phyloP scores from a whole-genome alignment of 225 moss, liverwort and hornwort genomes.

The Pseudoscleropodium purum region DNA sequence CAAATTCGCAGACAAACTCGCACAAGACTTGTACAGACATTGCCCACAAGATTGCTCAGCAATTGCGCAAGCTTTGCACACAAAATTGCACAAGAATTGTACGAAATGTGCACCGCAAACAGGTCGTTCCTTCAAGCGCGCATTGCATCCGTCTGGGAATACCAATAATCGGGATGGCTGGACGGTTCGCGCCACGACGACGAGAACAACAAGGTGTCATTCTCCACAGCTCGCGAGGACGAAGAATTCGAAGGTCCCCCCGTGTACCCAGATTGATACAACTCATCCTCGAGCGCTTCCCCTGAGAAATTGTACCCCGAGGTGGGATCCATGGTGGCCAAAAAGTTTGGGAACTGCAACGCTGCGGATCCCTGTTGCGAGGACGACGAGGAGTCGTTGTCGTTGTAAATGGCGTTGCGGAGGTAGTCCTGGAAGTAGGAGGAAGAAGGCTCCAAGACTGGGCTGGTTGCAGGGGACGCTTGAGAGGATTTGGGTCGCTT shows the following conservation, averaged over 20 bases:
- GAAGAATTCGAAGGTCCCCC: not conserved
- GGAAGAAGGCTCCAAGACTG: not conserved
- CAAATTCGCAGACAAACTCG: not conserved
- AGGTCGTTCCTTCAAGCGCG: not conserved
- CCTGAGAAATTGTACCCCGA: not conserved
- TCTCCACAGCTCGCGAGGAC: not conserved
- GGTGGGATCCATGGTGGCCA: not conserved
- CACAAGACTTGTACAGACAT: not conserved
- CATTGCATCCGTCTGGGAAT: constrained; percentile 18
- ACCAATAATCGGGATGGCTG: constrained; percentile 23
- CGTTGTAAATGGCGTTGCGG: not conserved
- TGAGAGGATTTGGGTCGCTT: not conserved
- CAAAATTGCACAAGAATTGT: not conserved
- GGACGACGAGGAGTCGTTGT: constrained; percentile 8
- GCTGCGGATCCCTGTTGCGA: not conserved
- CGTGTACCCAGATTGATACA: not conserved
- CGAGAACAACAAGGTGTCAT: not conserved
- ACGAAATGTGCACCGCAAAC: not conserved
- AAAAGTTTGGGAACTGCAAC: not conserved
- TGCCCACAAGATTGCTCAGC: not conserved
- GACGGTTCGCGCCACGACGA: constrained; percentile 9
- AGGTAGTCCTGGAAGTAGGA: constrained; percentile 8
- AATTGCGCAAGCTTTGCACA: not conserved
- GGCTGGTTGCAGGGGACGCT: not conserved
- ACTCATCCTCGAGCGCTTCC: not conserved